A percentile compares a stretch with the other conserved stretches of the same genome.
Conservation (phyloP, 2,329 filamentous ascomycete genomes). For the Emmonsiellopsis sp. region DNA sequence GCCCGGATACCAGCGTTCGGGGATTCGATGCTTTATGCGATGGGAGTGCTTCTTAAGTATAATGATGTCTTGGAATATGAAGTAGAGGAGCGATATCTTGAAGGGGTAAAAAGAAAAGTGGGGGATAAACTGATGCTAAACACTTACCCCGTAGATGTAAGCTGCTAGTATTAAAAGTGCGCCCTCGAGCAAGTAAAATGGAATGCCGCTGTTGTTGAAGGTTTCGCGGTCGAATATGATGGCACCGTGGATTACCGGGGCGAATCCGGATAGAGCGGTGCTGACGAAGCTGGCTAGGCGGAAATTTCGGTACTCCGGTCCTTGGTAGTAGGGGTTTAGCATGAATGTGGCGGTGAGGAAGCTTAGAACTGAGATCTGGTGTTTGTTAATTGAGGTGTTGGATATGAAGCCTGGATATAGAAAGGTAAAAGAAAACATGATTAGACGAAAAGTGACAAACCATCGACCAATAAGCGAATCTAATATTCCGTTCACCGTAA, state of each 20-base stretch:
- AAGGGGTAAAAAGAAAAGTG: neutral
- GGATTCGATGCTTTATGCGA: constrained; percentile 11
- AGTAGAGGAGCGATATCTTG: neutral
- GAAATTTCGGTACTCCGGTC: constrained; percentile 19
- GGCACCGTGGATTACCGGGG: constrained; percentile 24
- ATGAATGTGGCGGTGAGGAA: constrained; percentile 23
- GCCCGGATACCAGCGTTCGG: constrained; percentile 21
- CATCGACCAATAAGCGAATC: constrained; percentile 28
- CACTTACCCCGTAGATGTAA: constrained; percentile 17
- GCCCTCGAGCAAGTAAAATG: constrained; percentile 26
- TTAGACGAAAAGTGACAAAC: constrained; percentile 12
- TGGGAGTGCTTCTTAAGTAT: neutral
- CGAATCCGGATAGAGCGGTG: constrained; percentile 26
- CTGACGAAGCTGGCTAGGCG: constrained; percentile 21
- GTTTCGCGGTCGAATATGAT: constrained; percentile 18
- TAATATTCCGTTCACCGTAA: constrained; percentile 22
- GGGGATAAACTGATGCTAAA: neutral
- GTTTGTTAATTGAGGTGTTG: neutral
- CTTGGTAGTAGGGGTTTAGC: constrained; percentile 26
- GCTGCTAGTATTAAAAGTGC: constrained; percentile 22
- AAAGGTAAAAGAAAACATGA: neutral
- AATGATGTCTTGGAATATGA: neutral
- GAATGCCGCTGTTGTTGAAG: constrained; percentile 20
- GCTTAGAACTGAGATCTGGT: constrained; percentile 22
- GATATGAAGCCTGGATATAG: neutral